A percentile compares a stretch with the other conserved stretches of the same genome.
Conservation (phyloP, 768 basidiomycete genomes). For the Tricholoma terreum region DNA sequence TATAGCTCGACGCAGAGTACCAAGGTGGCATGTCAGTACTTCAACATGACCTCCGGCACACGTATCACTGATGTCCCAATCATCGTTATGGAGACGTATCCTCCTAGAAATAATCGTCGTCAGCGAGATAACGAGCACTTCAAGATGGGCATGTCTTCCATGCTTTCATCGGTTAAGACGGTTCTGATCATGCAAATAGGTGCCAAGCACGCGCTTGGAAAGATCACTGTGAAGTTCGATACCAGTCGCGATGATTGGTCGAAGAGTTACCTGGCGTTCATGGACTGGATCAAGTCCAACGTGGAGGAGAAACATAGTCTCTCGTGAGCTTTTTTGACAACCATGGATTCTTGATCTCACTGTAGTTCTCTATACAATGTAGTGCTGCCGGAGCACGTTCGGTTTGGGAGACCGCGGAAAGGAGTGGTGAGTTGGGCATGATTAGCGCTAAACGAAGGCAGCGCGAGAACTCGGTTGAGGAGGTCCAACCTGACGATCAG, state of each 20-base stretch:
- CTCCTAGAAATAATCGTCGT: too few species aligned
- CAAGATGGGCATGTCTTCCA: neutral
- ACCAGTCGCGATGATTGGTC: neutral
- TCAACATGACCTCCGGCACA: neutral
- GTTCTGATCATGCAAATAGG: constrained; percentile 3
- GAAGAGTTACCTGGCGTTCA: neutral
- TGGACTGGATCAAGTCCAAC: constrained; percentile 8
- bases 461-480: neutral
- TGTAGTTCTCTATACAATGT: neutral
- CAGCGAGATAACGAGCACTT: neutral
- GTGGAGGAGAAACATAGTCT: neutral
- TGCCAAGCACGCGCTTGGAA: constrained; percentile 11
- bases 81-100: neutral
- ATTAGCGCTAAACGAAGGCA: neutral
- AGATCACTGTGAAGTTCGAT: constrained; percentile 19
- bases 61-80: too few species aligned
- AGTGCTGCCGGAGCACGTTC: constrained; percentile 1
- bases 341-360: neutral
- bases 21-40: neutral
- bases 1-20: neutral
- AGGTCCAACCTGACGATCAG: neutral
- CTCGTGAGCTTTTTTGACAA: constrained; percentile 1
- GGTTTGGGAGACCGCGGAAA: constrained; percentile 8
- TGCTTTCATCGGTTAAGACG: neutral
- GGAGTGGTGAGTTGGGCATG: neutral